phyloP scores from a whole-genome alignment of 2,329 filamentous ascomycete genomes.

The Arthrobotrys iridis region DNA sequence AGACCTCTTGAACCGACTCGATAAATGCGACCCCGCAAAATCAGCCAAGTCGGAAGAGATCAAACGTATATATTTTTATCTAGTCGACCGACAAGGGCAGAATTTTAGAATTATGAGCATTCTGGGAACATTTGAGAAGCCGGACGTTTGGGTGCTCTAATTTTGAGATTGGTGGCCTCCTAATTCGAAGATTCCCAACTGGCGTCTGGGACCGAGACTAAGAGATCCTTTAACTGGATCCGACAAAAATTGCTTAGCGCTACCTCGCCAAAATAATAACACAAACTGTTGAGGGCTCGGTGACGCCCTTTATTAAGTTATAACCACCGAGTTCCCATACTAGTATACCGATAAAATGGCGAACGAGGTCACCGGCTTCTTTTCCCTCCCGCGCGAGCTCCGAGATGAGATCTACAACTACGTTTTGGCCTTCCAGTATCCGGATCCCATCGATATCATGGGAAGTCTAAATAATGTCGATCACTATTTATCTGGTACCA shows the following conservation, averaged over 20 bases:
- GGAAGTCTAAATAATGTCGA: neutral
- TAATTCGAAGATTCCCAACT: no score
- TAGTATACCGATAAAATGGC: no score
- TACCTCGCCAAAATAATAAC: no score
- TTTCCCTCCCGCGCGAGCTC: constrained; percentile 30
- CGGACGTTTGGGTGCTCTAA: neutral
- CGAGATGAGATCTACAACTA: constrained; percentile 31
- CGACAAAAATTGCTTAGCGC: no score
- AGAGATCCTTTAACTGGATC: no score
- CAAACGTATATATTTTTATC: neutral
- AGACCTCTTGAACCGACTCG: neutral
- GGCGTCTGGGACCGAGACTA: no score
- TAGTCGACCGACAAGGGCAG: neutral
- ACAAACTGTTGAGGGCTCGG: no score
- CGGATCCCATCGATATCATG: neutral
- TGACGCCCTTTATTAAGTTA: no score
- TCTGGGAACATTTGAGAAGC: neutral
- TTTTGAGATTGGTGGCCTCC: no score
- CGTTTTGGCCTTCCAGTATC: neutral
- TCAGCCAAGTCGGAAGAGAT: neutral
- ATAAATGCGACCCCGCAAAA: neutral
- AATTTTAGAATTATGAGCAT: neutral
- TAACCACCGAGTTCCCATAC: no score
- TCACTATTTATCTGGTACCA: neutral
- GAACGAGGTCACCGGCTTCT: neutral